These are phyloP conservation scores for Neckera pumila DNA, from an alignment of 225 moss, liverwort and hornwort species.

Conservation along the genomic window DNA sequence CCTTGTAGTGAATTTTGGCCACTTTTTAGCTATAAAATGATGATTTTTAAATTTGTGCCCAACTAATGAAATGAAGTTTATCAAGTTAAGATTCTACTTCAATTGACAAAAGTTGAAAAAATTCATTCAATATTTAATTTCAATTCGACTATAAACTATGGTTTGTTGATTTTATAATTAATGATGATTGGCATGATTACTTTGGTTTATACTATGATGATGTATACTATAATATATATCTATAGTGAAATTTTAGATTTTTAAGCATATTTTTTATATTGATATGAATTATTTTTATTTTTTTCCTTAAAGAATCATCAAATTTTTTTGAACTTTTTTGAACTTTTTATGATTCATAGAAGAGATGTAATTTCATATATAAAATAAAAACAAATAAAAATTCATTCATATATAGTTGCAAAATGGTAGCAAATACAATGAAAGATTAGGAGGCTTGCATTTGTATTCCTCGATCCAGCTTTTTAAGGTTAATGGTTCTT, in stretches of 20 bases:
- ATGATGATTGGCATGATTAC: not conserved
- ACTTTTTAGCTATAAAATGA: not conserved
- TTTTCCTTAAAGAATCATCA: not conserved
- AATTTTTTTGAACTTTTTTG: too few relatives aligned
- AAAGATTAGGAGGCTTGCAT: not conserved
- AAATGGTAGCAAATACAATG: not conserved
- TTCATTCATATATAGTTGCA: not conserved
- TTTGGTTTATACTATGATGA: not conserved
- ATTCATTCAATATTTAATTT: not conserved
- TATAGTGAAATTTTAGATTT: not conserved
- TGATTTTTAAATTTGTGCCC: not conserved
- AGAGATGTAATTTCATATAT: accelerated
- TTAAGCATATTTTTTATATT: not conserved
- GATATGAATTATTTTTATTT: not conserved
- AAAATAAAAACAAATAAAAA: not conserved
- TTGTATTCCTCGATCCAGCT: not conserved
- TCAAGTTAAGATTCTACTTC: not conserved
- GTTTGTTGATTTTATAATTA: not conserved
- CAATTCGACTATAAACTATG: not conserved
- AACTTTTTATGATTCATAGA: not conserved
- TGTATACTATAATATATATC: not conserved
- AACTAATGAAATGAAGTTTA: not conserved
- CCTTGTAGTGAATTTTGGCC: not conserved
- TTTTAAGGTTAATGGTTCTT: not conserved
- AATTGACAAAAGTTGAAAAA: not conserved